Base-by-base conservation (phyloP, 192 early-diverging fungal genomes). In the Powellomyces hirtus region DNA sequence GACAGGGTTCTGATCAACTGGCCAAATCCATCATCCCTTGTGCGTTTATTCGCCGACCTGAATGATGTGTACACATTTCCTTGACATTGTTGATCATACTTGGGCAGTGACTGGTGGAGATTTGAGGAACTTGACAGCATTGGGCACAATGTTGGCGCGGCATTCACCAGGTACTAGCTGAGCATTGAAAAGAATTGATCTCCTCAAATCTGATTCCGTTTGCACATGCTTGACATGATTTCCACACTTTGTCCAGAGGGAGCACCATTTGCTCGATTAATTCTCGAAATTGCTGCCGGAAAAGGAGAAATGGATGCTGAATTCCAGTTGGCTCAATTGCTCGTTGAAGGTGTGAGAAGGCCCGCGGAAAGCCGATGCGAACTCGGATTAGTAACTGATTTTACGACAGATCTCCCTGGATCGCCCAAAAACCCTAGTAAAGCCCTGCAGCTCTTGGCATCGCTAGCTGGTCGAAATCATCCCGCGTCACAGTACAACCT, bases 221-320 rank as follows among this genome's bases (percentile, higher is more conserved):
- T 2, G 2, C 49, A 44, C 20, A 10, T 26, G 26, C 13, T 59
- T 31, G n/a, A 38, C 36, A n/a, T n/a, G n/a, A n/a, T n/a, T n/a
- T n/a, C n/a, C n/a, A n/a, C n/a, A n/a, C n/a, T n/a, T n/a, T n/a
- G n/a, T 13, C 14, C 35, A 55, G 70, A 62, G 5, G 64, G 70
- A 6, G 11, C 40, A 50, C 38, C 44, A 6, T 60, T 77, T 22
- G 75, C 52, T 20, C 34, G 34, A 29, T 16, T 30, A 1, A n/a
- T 77, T 4, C 46, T 77, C 0, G 53, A 64, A n/a, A 46, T 70
- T 6, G 66, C 55, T 14, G 29, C 52, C 4, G 34, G 38, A 20
- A 53, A 34, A 20, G 72, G 76, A 4, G 56, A 74, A 30, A 14
- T 67, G 59, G 64, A 73, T 59, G 76, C 75, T 1, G 66, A 70